These are phyloP conservation scores for Suhomyces kilbournensis DNA, from an alignment of 805 yeast genomes.

Conservation along the genomic window DNA sequence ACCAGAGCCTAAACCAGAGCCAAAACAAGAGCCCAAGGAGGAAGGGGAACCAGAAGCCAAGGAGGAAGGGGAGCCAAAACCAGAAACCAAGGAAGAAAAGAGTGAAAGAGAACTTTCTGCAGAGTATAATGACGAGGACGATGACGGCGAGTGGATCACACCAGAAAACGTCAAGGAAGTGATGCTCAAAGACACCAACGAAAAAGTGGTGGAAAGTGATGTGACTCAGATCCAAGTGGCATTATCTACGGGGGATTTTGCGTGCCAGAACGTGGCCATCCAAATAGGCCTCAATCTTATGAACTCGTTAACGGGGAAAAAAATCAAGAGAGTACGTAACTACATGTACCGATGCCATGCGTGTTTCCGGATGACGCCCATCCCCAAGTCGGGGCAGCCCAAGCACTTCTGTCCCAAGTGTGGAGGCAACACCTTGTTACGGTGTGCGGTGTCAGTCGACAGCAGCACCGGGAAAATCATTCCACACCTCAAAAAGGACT, in stretches of 20 bases:
- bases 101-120: slow-evolving; percentile 36
- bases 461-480: slow-evolving; percentile 74
- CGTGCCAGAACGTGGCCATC: slow-evolving; percentile 91
- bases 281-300: slow-evolving; percentile 86
- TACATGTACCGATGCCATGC: slow-evolving; percentile 98
- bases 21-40: neutral
- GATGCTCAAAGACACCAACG: slow-evolving; percentile 64
- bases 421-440: slow-evolving; percentile 86
- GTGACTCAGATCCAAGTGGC: slow-evolving; percentile 64
- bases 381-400: slow-evolving; percentile 71
- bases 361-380: slow-evolving; percentile 79
- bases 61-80: too few relatives aligned
- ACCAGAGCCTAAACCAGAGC: neutral
- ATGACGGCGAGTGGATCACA: slow-evolving; percentile 88
- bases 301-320: slow-evolving; percentile 80
- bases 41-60: too few relatives aligned
- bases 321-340: slow-evolving; percentile 79
- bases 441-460: slow-evolving; percentile 88
- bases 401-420: slow-evolving; percentile 92
- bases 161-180: slow-evolving; percentile 77
- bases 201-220: slow-evolving; percentile 43
- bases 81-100: neutral
- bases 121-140: slow-evolving; percentile 73
- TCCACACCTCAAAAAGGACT: slow-evolving; percentile 85
- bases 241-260: slow-evolving; percentile 92